Evolutionary conservation across 192 early-diverging fungal genomes (phyloP).

Genomic region (Umbelopsis vinacea): DNA sequence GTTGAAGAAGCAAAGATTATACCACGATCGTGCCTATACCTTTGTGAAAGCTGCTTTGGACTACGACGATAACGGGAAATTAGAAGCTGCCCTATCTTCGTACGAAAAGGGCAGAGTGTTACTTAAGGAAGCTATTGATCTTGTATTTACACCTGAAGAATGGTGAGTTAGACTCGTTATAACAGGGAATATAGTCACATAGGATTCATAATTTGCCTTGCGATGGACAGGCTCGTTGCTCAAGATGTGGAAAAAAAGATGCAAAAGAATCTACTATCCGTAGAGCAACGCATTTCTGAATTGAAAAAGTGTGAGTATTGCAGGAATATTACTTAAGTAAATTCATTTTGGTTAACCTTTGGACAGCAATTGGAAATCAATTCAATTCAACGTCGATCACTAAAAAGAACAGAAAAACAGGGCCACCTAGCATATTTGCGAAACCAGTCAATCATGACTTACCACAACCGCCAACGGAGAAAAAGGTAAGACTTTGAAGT

Average conservation of each 20-base stretch:
- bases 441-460: background rate
- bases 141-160: constrained; percentile 11
- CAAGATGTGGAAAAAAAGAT: background rate
- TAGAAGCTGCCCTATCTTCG: background rate
- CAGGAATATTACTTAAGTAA: background rate
- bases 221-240: background rate
- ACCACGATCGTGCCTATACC: constrained; percentile 16
- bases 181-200: background rate
- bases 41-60: constrained; percentile 19
- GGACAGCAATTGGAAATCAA: no score
- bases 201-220: background rate
- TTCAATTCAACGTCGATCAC: background rate
- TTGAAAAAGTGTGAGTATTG: background rate
- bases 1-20: constrained; percentile 7
- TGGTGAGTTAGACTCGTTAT: background rate
- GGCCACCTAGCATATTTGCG: background rate
- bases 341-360: background rate
- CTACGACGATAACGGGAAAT: constrained; percentile 2
- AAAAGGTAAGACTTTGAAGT: background rate
- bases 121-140: constrained; percentile 8
- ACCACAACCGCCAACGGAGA: background rate
- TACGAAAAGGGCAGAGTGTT: background rate
- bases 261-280: constrained; percentile 8
- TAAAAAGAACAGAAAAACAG: background rate
- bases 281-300: constrained; percentile 9